Conservation (phyloP, 2,329 filamentous ascomycete species). For the Neospermospora avenae region DNA sequence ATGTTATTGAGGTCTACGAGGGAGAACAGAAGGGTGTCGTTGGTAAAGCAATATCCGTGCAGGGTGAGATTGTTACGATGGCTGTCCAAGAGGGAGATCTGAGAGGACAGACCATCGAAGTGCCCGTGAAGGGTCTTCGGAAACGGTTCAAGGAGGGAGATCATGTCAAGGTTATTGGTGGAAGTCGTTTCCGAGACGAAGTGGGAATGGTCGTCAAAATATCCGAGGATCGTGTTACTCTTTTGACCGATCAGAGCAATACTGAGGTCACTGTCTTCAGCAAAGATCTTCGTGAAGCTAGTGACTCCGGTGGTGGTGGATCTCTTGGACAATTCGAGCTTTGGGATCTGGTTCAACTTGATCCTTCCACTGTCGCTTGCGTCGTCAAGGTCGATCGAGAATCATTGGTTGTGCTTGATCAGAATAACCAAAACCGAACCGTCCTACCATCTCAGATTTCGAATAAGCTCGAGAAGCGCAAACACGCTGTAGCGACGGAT, state of each 20-base stretch:
- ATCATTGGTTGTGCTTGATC: conserved; percentile 83
- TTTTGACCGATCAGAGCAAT: conserved; percentile 89
- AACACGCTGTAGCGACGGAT: conserved; percentile 85
- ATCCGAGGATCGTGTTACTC: conserved; percentile 84
- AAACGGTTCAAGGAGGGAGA: conserved; percentile 93
- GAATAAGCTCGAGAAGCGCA: conserved; percentile 79
- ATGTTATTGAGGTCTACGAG: conserved; percentile 94
- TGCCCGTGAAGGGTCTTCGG: conserved; percentile 85
- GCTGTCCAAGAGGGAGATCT: conserved; percentile 80
- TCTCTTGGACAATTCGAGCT: conserved; percentile 85
- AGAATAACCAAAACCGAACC: conserved; percentile 78
- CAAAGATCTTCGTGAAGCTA: conserved; percentile 90
- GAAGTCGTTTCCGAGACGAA: conserved; percentile 90
- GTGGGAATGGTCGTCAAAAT: conserved; percentile 97
- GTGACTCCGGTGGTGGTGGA: conserved; percentile 83
- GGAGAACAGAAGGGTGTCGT: conserved; percentile 92
- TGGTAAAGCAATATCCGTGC: conserved; percentile 81
- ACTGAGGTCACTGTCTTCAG: conserved; percentile 96
- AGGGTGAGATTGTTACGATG: conserved; percentile 88
- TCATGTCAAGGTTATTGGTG: conserved; percentile 97
- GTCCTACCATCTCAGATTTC: conserved; percentile 89
- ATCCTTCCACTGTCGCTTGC: conserved; percentile 87
- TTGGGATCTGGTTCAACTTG: conserved; percentile 90
- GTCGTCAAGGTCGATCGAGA: conserved; percentile 95
- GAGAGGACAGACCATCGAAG: conserved; percentile 80